Base-by-base conservation (phyloP, 768 basidiomycete species). In the Leccinellum albellum region DNA sequence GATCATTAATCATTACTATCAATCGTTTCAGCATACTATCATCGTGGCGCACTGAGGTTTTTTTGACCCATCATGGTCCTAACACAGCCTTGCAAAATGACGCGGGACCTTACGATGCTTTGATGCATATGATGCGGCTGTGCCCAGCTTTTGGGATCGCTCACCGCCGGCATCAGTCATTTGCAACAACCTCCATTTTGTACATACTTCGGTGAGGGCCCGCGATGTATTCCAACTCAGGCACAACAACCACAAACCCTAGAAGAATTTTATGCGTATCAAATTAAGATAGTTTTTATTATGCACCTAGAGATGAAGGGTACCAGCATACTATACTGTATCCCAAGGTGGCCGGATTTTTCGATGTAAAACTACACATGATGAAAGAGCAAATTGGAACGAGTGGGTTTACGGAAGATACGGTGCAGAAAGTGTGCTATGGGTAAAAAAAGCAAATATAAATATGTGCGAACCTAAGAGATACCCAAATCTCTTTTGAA, bases 351-450 rank as follows among this genome's bases (percentile, higher is more conserved):
- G 42, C 47, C 26, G 47, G 55, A 56, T 55, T 28, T 42, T 59
- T 49, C 17, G 49, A 49, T 32, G 32, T 66, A 70, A 26, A 63
- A 65, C 65, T 69, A 70, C 66, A 67, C 55, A 46, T 35, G 46
- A 20, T 50, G 21, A 33, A 52, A 32, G 24, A 42, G 40, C 10
- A 42, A 12, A 20, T 42, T 20, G n/a, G 49, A 46, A 50, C n/a
- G 21, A 42, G 29, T 48, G 28, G 58, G 20, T 28, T 40, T 55
- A 54, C 57, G 60, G 13, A 42, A 51, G n/a, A 12, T 60, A 60
- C 45, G 61, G 54, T 61, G 54, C 55, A 53, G 40, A 58, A 45
- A 66, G 61, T 70, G 70, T 51, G 60, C 47, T 13, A 23, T 53
- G 51, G 29, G 49, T 47, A 33, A n/a, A 42, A 12, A 42, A 15